A percentile compares a stretch with the other conserved stretches of the same genome.
phyloP scores from a whole-genome alignment of 495 filamentous ascomycete species.

The Penicillium atrosanguineum region DNA sequence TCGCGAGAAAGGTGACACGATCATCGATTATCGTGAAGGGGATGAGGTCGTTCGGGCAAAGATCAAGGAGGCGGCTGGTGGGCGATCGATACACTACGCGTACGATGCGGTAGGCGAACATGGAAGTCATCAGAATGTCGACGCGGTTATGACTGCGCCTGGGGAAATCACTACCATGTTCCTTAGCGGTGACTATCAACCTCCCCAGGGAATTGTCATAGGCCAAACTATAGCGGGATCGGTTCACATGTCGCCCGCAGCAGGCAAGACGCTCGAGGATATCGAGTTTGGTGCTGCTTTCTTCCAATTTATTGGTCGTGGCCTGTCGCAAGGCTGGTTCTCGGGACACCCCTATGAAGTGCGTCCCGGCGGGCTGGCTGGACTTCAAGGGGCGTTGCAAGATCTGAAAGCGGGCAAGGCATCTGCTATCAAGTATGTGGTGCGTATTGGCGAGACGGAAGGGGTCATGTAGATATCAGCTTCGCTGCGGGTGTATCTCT shows the following conservation, averaged over 20 bases:
- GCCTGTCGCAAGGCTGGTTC: constrained; percentile 59
- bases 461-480: constrained; percentile 3
- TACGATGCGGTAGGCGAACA: constrained; percentile 61
- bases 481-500: neutral
- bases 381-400: constrained; percentile 53
- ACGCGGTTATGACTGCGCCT: constrained; percentile 20
- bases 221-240: constrained; percentile 10
- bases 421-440: constrained; percentile 68
- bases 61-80: constrained; percentile 20
- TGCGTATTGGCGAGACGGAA: constrained; percentile 62
- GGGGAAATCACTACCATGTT: constrained; percentile 58
- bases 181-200: constrained; percentile 25
- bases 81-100: constrained; percentile 39
- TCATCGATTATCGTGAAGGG: constrained; percentile 68
- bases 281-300: constrained; percentile 59
- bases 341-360: constrained; percentile 60
- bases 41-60: constrained; percentile 21
- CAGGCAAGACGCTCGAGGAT: constrained; percentile 18
- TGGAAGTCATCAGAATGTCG: constrained; percentile 36
- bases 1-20: constrained; percentile 59
- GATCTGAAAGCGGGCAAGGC: constrained; percentile 63
- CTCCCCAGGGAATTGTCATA: constrained; percentile 24
- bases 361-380: constrained; percentile 55
- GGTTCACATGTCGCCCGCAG: constrained; percentile 11
- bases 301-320: constrained; percentile 51